Evolutionary conservation across 2,329 filamentous ascomycete genomes (phyloP), one percentile per base, ranked within the genome.

Genomic region (Fusarium sp.): DNA sequence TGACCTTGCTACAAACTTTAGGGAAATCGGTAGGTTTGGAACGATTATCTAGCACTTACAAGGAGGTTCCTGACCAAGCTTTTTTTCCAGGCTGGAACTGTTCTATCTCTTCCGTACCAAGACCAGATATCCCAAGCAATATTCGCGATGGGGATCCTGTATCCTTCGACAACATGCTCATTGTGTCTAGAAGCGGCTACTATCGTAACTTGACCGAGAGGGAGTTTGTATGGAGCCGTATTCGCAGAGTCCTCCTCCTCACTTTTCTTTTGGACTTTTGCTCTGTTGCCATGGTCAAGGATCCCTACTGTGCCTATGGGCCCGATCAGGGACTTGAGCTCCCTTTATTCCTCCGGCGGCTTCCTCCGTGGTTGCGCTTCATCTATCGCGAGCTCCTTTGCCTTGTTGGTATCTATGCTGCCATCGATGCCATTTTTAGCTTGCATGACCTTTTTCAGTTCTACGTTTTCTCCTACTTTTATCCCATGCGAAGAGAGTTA

Each of bases 301-400:
- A 98, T 77, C 91, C 92, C 0, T 97, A 96, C 83, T 97, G 95
- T 82, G 78, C 90, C 65, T 79, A 88, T 30, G 87, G 89, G 2
- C 82, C 83, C 4, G 78, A 83, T 8, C 82, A 84, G 60, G 78
- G 80, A 65, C 60, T 74, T 49, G 56, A 73, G 21, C 69, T 84
- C 67, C 81, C 91, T 67, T 59, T 84, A 78, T 75, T 87, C 81
- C 78, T 88, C 78, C 66, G 65, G 15, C 67, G 78, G 28, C 75
- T 88, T 6, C 85, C 87, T 11, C 80, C 83, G 0, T 70, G 84
- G 54, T 64, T 88, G 4, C 81, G 92, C 33, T 85, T 84, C 37
- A 70, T 87, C 11, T 90, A 89, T 75, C 91, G 92, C 56, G 85
- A 90, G 62, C 16, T 87, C 4, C 73, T 93, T 56, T 87, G 86